Base-by-base conservation (phyloP, 23 red algal species). In the Porphyridium purpureum region DNA sequence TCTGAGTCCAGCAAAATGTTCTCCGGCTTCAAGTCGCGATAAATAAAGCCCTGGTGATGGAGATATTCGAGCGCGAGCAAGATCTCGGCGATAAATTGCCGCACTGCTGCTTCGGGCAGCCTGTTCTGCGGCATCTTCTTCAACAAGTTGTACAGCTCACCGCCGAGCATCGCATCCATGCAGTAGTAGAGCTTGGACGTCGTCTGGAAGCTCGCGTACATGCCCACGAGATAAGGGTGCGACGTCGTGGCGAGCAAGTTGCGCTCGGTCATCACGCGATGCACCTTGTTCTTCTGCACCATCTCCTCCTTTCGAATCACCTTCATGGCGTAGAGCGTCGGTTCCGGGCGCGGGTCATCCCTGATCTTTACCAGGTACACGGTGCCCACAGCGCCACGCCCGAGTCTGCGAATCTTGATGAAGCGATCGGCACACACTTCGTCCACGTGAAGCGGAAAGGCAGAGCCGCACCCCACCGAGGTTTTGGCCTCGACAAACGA, bases 141-240 rank as follows among this genome's bases (percentile, higher is more conserved):
- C 22, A 88, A 56, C 33, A 88, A 47, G 36, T 54, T 62, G 70
- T 78, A 88, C 31, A 88, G 78, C 55, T 88, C 82, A 5, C 72
- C 82, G 3, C 82, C 82, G 2, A 61, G 61, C 30, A 56, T 65
- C 33, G 76, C 76, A 25, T 88, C 82, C 67, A 79, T 88, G 44
- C 76, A 62, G 51, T 78, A 88, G 32, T 57, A 88, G 14, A 88
- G 63, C n/a, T 68, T 48, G 29, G 57, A 55, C 27, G 57, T 40
- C 22, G 82, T 88, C 67, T 88, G 82, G 50, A 88, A 88, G 24
- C 60, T 69, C 21, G 82, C 82, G 60, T 76, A 88, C 71, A 88
- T 76, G 28, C 70, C 77, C 30, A 88, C 69, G 27, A 88, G 67
- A 29, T 76, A 88, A 8, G 82, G 82, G 48, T 88, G 82, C 35